Evolutionary conservation across 2,329 filamentous ascomycete species (phyloP).

Genomic region (Keithomyces neogunnii): DNA sequence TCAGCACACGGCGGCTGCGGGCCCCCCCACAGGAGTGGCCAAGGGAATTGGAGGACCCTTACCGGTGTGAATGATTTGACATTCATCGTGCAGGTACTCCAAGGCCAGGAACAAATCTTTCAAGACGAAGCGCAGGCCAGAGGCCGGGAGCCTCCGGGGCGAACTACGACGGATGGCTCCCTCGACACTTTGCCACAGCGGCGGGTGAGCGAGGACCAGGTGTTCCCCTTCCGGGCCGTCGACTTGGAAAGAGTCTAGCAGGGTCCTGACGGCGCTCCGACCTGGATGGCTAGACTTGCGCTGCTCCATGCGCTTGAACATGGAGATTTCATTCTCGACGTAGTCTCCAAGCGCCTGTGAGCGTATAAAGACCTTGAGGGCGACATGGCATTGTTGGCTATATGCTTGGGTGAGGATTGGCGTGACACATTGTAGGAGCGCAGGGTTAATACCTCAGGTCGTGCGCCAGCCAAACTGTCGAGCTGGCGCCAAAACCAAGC

Average conservation of each 20-base stretch:
- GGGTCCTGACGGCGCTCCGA: conserved; percentile 18
- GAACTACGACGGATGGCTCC: conserved; percentile 32
- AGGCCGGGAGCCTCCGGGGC: conserved; percentile 22
- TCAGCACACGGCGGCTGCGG: background rate
- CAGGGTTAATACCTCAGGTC: conserved; percentile 6
- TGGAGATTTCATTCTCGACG: background rate
- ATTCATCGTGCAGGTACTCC: conserved; percentile 21
- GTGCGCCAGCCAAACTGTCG: conserved; percentile 17
- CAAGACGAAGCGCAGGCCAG: conserved; percentile 26
- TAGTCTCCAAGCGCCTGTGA: background rate
- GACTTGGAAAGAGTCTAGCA: conserved; percentile 30
- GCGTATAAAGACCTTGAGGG: background rate
- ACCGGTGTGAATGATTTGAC: background rate
- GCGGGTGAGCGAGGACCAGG: conserved; percentile 28
- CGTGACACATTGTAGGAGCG: too few species aligned
- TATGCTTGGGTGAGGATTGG: too few species aligned
- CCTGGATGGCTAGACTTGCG: conserved; percentile 16
- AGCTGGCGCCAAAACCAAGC: conserved; percentile 17
- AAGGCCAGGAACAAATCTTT: conserved; percentile 31
- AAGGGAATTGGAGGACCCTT: background rate
- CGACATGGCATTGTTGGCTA: background rate
- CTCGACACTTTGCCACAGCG: conserved; percentile 32
- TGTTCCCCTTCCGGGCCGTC: conserved; percentile 25
- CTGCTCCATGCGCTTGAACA: background rate
- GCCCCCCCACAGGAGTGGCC: background rate